Conservation (phyloP, 1,284 basidiomycete genomes). For the Caloboletus firmus region DNA sequence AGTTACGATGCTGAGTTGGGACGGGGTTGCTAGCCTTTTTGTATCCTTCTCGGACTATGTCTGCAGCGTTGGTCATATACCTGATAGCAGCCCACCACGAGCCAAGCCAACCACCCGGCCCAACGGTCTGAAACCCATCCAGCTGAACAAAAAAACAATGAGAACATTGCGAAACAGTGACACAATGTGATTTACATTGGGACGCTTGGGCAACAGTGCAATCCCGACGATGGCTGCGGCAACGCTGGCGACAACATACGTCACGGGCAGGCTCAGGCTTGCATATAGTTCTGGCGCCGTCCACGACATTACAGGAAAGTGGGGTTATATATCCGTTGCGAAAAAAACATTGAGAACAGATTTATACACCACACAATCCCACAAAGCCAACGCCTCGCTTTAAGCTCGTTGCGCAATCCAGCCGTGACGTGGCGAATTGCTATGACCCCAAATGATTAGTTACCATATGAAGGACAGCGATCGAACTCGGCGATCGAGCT, state of each 20-base stretch:
- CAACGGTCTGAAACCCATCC: constrained; percentile 19
- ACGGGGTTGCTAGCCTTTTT: constrained; percentile 6
- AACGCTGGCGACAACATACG: background rate
- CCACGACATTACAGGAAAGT: background rate
- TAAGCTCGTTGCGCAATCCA: too few relatives aligned
- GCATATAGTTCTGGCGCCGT: background rate
- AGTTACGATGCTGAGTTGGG: background rate
- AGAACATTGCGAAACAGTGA: background rate
- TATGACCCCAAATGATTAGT: too few relatives aligned
- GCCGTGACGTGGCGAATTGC: too few relatives aligned
- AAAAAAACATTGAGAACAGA: background rate
- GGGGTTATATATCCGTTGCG: background rate
- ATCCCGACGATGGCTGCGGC: background rate
- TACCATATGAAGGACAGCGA: too few relatives aligned
- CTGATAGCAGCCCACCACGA: constrained; percentile 17
- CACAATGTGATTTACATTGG: background rate
- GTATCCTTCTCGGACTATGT: constrained; percentile 22
- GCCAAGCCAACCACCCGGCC: constrained; percentile 12
- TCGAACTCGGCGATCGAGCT: too few relatives aligned
- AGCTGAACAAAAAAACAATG: constrained; percentile 12
- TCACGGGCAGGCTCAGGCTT: too few relatives aligned
- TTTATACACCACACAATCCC: background rate
- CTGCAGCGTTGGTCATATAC: constrained; percentile 3
- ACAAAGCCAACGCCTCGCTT: too few relatives aligned
- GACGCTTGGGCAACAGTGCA: background rate